Evolutionary conservation across 805 yeast genomes (phyloP).

Genomic region (Candida qinlingensis): DNA sequence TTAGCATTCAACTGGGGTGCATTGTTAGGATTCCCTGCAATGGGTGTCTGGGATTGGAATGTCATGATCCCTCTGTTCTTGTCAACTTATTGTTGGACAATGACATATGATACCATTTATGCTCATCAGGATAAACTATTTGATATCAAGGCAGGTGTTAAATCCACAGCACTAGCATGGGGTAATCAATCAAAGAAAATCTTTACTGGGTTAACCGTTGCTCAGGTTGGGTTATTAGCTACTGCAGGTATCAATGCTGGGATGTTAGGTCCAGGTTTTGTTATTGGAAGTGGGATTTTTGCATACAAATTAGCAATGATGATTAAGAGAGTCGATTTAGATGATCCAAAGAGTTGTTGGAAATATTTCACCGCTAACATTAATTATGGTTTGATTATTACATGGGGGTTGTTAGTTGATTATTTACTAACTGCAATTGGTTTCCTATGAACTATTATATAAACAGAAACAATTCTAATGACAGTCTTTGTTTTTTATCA

Average conservation of each 20-base stretch:
- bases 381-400: conserved; percentile 63
- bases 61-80: conserved; percentile 75
- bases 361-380: conserved; percentile 71
- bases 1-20: conserved; percentile 94
- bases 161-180: conserved; percentile 96
- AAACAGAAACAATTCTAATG: no score
- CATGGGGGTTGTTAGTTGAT: conserved; percentile 63
- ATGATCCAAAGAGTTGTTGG: conserved; percentile 82
- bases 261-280: conserved; percentile 79
- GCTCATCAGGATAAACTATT: conserved; percentile 95
- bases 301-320: conserved; percentile 62
- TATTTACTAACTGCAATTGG: conserved; percentile 49
- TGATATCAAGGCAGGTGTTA: conserved; percentile 86
- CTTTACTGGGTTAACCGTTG: conserved; percentile 54
- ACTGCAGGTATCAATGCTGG: conserved; percentile 71
- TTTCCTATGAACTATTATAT: conserved; percentile 26
- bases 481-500: no score
- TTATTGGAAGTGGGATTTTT: conserved; percentile 59
- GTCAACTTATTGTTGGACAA: conserved; percentile 84
- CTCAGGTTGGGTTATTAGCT: conserved; percentile 61
- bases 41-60: conserved; percentile 74
- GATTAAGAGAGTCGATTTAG: conserved; percentile 71
- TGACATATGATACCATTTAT: conserved; percentile 92
- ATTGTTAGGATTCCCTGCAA: conserved; percentile 89
- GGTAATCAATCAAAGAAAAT: conserved; percentile 71